Percentiles rank a stretch among this genome's conserved stretches.
These are phyloP conservation scores for Fusarium miscanthi DNA, from an alignment of 2,329 filamentous ascomycete species.

Conservation along the genomic window DNA sequence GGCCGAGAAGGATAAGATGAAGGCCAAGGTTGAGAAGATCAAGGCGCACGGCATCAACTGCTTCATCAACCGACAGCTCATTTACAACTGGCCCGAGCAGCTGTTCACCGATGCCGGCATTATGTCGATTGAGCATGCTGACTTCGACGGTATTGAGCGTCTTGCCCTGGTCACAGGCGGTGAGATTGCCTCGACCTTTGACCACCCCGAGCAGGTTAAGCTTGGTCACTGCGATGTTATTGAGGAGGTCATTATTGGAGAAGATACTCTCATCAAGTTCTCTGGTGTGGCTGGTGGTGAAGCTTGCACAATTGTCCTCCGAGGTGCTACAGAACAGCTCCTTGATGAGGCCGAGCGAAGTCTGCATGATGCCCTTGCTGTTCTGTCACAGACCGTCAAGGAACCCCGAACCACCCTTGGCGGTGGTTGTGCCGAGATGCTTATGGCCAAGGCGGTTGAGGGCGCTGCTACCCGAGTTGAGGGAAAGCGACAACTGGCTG, in stretches of 20 bases:
- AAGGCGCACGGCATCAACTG: constrained; percentile 99
- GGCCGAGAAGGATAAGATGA: constrained; percentile 99
- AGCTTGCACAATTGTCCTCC: constrained; percentile 96
- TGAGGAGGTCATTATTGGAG: constrained; percentile 97
- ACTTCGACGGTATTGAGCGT: constrained; percentile 98
- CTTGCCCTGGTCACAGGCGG: constrained; percentile 94
- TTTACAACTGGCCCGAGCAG: constrained; percentile 99
- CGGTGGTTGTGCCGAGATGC: constrained; percentile 97
- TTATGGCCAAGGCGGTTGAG: constrained; percentile 98
- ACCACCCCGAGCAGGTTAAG: constrained; percentile 97
- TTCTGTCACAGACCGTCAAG: constrained; percentile 95
- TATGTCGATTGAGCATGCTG: constrained; percentile 97
- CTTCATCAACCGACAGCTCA: constrained; percentile 98
- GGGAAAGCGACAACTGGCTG: constrained; percentile 95
- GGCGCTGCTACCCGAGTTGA: constrained; percentile 92
- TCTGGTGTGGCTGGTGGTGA: constrained; percentile 93
- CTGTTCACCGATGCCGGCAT: constrained; percentile 98
- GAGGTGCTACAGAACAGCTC: constrained; percentile 95
- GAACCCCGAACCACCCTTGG: constrained; percentile 95
- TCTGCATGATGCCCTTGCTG: constrained; percentile 93
- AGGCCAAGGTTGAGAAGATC: constrained; percentile 98
- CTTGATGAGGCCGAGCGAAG: constrained; percentile 97
- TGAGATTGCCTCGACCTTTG: constrained; percentile 97
- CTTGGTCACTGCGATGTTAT: constrained; percentile 95
- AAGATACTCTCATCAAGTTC: constrained; percentile 97